Base-by-base conservation (phyloP, 164 flowering plant species). In the Liriodendron chinense region DNA sequence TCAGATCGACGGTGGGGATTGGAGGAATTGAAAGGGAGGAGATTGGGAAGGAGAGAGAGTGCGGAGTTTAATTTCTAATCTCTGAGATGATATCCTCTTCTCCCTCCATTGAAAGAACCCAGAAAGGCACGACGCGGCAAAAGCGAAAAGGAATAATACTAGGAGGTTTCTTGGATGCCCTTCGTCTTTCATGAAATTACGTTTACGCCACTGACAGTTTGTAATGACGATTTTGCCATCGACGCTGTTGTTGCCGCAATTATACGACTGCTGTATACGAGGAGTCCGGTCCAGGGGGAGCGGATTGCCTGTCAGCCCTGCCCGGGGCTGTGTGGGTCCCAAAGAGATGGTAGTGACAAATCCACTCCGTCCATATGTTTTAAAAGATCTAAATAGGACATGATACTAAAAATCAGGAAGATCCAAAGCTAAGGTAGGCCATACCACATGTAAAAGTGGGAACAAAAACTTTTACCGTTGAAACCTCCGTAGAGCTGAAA, bases 41-140 rank as follows among this genome's bases (percentile, higher is more conserved):
- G 69, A 72, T 26, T 43, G 74, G 59, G 22, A 71, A 48, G 13
- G 70, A 62, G 70, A 9, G 61, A 59, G 81, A 25, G 10, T 10
- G 3, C 16, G 28, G 25, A 13, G 16, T 22, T 65, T 22, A 13
- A 66, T 26, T 26, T 3, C 13, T 24, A 66, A 16, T 23, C 16
- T 16, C 49, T 14, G 26, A 62, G 61, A 10, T 25, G 23, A 71
- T 18, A 24, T 13, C 23, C 23, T 63, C 26, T 26, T 26, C 76
- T 71, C 69, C 34, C 62, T 69, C 66, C 57, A 43, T 63, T 28
- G 61, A 57, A 69, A 48, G 75, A 77, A 50, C 79, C 68, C 16
- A 53, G 47, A 63, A 69, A 48, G 49, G 14, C 43, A 65, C 14
- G 74, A 72, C 82, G 82, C 78, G 80, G 81, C 79, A 73, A 82